These are phyloP conservation scores for Cryptosporidium tyzzeri DNA, from an alignment of 169 alveolate species.

Conservation along the genomic window DNA sequence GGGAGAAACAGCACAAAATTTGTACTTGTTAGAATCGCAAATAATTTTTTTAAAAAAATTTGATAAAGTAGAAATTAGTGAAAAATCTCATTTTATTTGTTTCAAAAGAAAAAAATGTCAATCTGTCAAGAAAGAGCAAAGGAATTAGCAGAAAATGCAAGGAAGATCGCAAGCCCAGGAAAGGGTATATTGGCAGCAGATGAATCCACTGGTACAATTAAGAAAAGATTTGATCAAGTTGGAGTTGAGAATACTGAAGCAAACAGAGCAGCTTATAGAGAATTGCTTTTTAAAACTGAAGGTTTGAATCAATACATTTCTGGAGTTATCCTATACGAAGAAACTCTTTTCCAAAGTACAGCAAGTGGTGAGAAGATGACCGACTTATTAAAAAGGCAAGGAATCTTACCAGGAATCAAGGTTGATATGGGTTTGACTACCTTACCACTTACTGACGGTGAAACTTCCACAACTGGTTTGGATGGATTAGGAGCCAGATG, in stretches of 20 bases:
- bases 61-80: neutral
- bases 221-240: conserved; percentile 94
- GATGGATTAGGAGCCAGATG: conserved; percentile 97
- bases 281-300: conserved; percentile 93
- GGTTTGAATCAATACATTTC: conserved; percentile 94
- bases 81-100: neutral
- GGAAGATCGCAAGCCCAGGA: conserved; percentile 90
- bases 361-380: conserved; percentile 90
- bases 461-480: conserved; percentile 93
- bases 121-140: conserved; percentile 71
- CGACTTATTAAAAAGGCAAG: conserved; percentile 89
- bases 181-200: conserved; percentile 99
- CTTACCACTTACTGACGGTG: conserved; percentile 82
- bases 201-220: conserved; percentile 98
- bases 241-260: conserved; percentile 95
- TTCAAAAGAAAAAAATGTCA: conserved; percentile 9
- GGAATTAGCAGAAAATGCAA: conserved; percentile 86
- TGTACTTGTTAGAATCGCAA: neutral
- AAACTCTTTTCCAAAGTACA: conserved; percentile 94
- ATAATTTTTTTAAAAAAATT: neutral
- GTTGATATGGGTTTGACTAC: conserved; percentile 87
- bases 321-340: conserved; percentile 98
- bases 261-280: conserved; percentile 96
- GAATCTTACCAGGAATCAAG: conserved; percentile 97
- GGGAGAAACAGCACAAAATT: neutral